Evolutionary conservation across 768 basidiomycete species (phyloP).

Genomic region (Coprinellus micaceus): DNA sequence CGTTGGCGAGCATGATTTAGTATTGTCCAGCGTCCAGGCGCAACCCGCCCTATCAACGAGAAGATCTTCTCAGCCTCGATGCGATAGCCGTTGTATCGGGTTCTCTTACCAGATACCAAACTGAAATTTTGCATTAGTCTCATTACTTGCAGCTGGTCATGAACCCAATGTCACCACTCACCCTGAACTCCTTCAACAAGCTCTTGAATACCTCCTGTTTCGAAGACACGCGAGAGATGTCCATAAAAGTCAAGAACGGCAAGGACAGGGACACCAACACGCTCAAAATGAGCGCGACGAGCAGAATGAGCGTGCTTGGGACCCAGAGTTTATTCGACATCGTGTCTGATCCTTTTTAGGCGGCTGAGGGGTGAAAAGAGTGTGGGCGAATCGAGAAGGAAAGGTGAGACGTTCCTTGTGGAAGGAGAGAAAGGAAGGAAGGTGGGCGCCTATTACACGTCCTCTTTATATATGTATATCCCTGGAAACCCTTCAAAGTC

Average conservation of each 20-base stretch:
- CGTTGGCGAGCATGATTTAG: slow-evolving; percentile 44
- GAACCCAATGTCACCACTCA: not conserved
- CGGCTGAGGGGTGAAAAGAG: not conserved
- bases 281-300: slow-evolving; percentile 49
- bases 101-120: slow-evolving; percentile 64
- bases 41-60: slow-evolving; percentile 54
- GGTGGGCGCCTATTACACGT: too few species aligned
- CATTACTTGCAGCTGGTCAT: not conserved
- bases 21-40: slow-evolving; percentile 39
- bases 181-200: slow-evolving; percentile 33
- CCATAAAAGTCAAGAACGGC: slow-evolving; percentile 62
- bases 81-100: not conserved
- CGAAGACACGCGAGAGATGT: slow-evolving; percentile 46
- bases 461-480: too few species aligned
- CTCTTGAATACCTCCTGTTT: slow-evolving; percentile 12
- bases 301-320: slow-evolving; percentile 34
- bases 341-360: not conserved
- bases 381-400: not conserved
- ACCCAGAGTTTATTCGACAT: slow-evolving; percentile 54
- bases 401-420: not conserved
- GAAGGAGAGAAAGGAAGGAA: too few species aligned
- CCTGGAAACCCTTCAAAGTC: too few species aligned
- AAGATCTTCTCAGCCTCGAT: not conserved
- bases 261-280: slow-evolving; percentile 69
- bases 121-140: slow-evolving; percentile 29